phyloP scores from a whole-genome alignment of 352 stramenopile species.

The Globisporangium echinulatum region DNA sequence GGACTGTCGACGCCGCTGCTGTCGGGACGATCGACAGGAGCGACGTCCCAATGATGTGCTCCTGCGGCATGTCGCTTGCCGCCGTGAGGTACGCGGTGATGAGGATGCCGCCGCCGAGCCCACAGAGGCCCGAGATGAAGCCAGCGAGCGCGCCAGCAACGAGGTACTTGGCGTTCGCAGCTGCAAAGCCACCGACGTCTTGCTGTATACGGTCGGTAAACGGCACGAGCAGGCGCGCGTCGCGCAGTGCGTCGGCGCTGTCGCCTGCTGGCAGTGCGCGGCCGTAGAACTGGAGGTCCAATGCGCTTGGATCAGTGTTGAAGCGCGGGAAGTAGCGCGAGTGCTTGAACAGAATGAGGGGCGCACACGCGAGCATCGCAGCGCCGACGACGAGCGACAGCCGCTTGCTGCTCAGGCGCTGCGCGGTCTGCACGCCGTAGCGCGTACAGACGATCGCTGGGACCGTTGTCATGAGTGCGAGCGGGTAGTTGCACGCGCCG shows the following conservation, averaged over 20 bases:
- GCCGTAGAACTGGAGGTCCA: slow-evolving; percentile 80
- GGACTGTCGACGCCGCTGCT: slow-evolving; percentile 69
- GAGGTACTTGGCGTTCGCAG: slow-evolving; percentile 74
- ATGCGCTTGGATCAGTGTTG: slow-evolving; percentile 34
- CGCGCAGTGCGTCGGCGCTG: background rate
- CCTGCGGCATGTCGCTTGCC: slow-evolving; percentile 82
- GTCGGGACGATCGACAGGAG: slow-evolving; percentile 78
- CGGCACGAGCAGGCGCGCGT: slow-evolving; percentile 13
- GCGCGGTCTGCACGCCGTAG: slow-evolving; percentile 71
- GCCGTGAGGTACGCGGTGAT: slow-evolving; percentile 84
- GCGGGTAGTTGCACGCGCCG: slow-evolving; percentile 68
- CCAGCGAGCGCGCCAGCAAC: slow-evolving; percentile 59
- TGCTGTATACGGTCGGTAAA: slow-evolving; percentile 40
- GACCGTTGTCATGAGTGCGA: slow-evolving; percentile 66
- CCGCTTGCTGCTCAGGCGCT: slow-evolving; percentile 67
- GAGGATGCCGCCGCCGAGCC: slow-evolving; percentile 75
- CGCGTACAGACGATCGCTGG: slow-evolving; percentile 71
- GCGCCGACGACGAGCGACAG: slow-evolving; percentile 69
- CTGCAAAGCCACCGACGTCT: slow-evolving; percentile 38
- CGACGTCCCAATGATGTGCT: slow-evolving; percentile 79
- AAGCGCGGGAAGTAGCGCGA: slow-evolving; percentile 71
- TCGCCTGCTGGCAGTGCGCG: slow-evolving; percentile 4
- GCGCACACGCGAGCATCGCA: slow-evolving; percentile 73
- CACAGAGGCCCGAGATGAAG: slow-evolving; percentile 82
- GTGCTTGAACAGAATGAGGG: slow-evolving; percentile 83